Conservation (phyloP, 208 protist genomes). For the Herpetomonas tarakana region DNA sequence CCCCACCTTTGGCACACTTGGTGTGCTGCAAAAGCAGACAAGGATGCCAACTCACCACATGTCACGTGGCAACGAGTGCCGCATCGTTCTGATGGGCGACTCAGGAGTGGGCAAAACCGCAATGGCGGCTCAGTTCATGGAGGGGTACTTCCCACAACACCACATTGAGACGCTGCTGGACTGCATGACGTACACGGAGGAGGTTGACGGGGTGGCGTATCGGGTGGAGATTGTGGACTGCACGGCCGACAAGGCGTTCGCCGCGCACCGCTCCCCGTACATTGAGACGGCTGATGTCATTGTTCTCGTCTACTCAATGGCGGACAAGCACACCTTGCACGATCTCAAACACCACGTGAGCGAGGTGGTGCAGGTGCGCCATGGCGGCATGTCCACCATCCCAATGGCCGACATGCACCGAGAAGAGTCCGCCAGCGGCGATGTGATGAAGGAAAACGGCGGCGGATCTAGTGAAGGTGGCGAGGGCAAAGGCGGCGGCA, state of each 20-base stretch:
- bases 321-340: conserved; percentile 29
- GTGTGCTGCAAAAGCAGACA: no score
- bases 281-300: conserved; percentile 44
- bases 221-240: conserved; percentile 50
- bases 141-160: conserved; percentile 14
- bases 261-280: conserved; percentile 47
- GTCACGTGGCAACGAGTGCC: conserved; percentile 10
- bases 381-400: conserved; percentile 7
- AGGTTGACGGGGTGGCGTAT: conserved; percentile 31
- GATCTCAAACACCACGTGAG: conserved; percentile 26
- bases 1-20: no score
- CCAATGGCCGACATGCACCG: background rate
- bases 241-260: conserved; percentile 39
- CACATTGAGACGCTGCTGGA: conserved; percentile 52
- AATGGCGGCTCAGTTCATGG: conserved; percentile 49
- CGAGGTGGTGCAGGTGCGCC: conserved; percentile 32
- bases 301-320: conserved; percentile 66
- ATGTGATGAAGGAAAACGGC: no score
- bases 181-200: conserved; percentile 29
- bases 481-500: background rate
- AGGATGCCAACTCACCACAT: conserved; percentile 10
- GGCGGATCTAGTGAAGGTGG: background rate
- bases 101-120: conserved; percentile 48
- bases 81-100: conserved; percentile 46
- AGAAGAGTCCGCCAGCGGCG: background rate